A percentile compares a stretch with the other conserved stretches of the same genome.
phyloP scores from a whole-genome alignment of 768 basidiomycete species.

The Lactarius deliciosus region DNA sequence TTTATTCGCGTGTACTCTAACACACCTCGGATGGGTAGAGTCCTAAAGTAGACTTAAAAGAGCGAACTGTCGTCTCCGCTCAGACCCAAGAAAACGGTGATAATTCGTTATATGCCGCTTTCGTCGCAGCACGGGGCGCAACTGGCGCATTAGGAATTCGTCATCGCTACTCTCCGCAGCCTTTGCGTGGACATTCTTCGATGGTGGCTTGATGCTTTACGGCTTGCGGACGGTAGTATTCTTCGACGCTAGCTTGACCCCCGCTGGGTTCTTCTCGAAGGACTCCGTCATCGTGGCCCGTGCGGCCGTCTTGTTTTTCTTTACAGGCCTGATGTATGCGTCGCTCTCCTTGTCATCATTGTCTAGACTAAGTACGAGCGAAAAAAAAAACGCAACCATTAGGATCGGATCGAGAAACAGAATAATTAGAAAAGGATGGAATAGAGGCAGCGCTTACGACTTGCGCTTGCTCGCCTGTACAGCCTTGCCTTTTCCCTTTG shows the following conservation, averaged over 20 bases:
- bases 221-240: conserved; percentile 42
- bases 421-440: not conserved
- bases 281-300: conserved; percentile 51
- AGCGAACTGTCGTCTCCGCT: not conserved
- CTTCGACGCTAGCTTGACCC: conserved; percentile 18
- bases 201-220: conserved; percentile 49
- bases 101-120: conserved; percentile 42
- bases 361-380: conserved; percentile 3
- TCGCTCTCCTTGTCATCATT: conserved; percentile 9
- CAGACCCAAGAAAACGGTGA: conserved; percentile 37
- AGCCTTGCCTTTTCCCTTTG: conserved; percentile 49
- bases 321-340: conserved; percentile 46
- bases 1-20: conserved; percentile 3
- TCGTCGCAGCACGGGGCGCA: conserved; percentile 38
- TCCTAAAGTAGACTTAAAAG: not conserved
- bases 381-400: not conserved
- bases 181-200: conserved; percentile 29
- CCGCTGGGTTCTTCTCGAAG: conserved; percentile 45
- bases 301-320: conserved; percentile 46
- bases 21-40: not conserved
- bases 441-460: conserved; percentile 46
- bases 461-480: conserved; percentile 60
- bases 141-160: conserved; percentile 38
- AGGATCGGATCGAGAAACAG: no score
- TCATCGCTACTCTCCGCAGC: conserved; percentile 43